Conservation (phyloP, 352 stramenopile species). For the Phytopythium kandeliae region DNA sequence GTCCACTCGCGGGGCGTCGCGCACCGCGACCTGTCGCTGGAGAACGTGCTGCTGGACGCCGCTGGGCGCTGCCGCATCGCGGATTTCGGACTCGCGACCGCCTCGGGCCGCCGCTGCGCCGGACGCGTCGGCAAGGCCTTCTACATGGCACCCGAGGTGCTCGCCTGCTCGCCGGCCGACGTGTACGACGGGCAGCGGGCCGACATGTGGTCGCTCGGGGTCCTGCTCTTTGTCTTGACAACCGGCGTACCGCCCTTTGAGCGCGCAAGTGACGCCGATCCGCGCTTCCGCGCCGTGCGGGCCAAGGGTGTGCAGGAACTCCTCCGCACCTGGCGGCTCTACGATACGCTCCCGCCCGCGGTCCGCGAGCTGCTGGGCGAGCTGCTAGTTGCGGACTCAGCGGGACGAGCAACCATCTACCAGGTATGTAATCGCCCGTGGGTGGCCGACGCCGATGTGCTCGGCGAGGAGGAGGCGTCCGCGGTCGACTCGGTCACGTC, state of each 20-base stretch:
- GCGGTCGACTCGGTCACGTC: slow-evolving; percentile 4
- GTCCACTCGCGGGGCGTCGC: slow-evolving; percentile 47
- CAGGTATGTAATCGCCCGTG: slow-evolving; percentile 36
- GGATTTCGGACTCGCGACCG: slow-evolving; percentile 54
- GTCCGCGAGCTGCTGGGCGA: slow-evolving; percentile 27
- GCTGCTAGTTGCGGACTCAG: slow-evolving; percentile 32
- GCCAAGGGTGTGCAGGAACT: slow-evolving; percentile 28
- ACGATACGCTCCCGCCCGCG: slow-evolving; percentile 20
- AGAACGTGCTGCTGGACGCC: slow-evolving; percentile 59
- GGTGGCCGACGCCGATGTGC: slow-evolving; percentile 16
- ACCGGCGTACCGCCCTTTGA: slow-evolving; percentile 50
- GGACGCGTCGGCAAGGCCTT: slow-evolving; percentile 52
- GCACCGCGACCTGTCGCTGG: slow-evolving; percentile 59
- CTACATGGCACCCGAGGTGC: slow-evolving; percentile 68
- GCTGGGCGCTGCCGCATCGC: slow-evolving; percentile 32
- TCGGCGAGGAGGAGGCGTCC: slow-evolving; percentile 11
- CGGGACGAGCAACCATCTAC: slow-evolving; percentile 25
- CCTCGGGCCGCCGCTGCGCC: slow-evolving; percentile 22
- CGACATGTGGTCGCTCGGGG: slow-evolving; percentile 62
- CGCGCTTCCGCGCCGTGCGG: slow-evolving; percentile 46
- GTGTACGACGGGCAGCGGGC: slow-evolving; percentile 41
- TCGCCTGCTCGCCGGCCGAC: slow-evolving; percentile 9
- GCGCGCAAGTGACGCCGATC: slow-evolving; percentile 31
- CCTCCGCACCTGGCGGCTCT: slow-evolving; percentile 31
- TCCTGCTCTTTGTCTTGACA: slow-evolving; percentile 58